phyloP scores from a whole-genome alignment of 192 early-diverging fungal species.

The Coemansia sp. region DNA sequence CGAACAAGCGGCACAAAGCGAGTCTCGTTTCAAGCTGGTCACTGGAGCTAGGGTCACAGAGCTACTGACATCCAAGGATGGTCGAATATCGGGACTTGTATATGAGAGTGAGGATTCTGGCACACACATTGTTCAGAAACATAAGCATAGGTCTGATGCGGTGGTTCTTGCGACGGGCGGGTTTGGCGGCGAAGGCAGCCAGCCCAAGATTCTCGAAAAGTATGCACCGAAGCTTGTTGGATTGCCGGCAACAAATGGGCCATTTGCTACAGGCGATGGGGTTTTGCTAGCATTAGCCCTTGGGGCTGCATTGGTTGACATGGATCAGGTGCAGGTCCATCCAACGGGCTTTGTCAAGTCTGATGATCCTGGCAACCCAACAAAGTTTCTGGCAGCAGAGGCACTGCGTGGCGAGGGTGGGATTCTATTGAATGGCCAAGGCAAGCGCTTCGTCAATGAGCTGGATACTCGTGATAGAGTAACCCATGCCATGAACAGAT shows the following conservation, averaged over 20 bases:
- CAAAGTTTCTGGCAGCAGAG: constrained; percentile 96
- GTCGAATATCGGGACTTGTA: constrained; percentile 78
- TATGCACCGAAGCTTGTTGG: constrained; percentile 76
- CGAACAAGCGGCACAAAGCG: constrained; percentile 65
- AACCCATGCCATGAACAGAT: constrained; percentile 85
- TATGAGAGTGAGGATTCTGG: constrained; percentile 62
- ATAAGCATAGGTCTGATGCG: constrained; percentile 57
- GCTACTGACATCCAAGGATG: constrained; percentile 67
- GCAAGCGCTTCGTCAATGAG: constrained; percentile 91
- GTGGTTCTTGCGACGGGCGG: constrained; percentile 95
- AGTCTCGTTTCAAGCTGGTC: constrained; percentile 74
- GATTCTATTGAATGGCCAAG: constrained; percentile 76
- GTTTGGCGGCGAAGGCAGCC: constrained; percentile 89
- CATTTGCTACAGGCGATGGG: constrained; percentile 95
- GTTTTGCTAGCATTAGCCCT: constrained; percentile 81
- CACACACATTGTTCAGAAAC: constrained; percentile 63
- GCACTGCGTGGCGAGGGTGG: constrained; percentile 94
- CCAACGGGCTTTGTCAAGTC: constrained; percentile 95
- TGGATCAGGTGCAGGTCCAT: constrained; percentile 97
- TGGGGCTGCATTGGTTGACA: constrained; percentile 86
- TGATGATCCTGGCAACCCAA: constrained; percentile 84
- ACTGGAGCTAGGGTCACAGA: constrained; percentile 82
- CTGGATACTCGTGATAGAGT: constrained; percentile 93
- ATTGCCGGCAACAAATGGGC: constrained; percentile 90
- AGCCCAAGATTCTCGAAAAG: constrained; percentile 74